Percentiles rank a stretch among this genome's conserved stretches.
phyloP scores from a whole-genome alignment of 495 filamentous ascomycete species.

The Penicillium pancosmium region DNA sequence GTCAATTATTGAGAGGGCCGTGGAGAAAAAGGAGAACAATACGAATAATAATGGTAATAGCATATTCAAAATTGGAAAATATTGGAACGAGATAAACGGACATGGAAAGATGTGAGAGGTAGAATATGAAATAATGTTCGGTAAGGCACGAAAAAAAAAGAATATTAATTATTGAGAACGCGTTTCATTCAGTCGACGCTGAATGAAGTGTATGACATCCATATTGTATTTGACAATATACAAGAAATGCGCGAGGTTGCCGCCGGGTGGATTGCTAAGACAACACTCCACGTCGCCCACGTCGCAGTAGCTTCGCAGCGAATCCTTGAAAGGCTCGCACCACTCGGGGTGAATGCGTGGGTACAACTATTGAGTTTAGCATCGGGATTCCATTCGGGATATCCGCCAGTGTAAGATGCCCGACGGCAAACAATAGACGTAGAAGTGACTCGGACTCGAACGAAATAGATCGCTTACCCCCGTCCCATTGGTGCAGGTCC shows the following conservation, averaged over 20 bases:
- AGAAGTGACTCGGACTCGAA: background rate
- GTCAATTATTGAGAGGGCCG: background rate
- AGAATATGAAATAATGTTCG: background rate
- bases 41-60: background rate
- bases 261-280: constrained; percentile 8
- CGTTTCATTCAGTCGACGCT: constrained; percentile 17
- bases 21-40: background rate
- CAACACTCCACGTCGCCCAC: constrained; percentile 28
- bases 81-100: background rate
- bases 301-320: constrained; percentile 31
- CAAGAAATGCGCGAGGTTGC: constrained; percentile 13
- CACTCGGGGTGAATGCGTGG: constrained; percentile 29
- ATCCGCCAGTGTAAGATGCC: background rate
- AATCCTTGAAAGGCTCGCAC: constrained; percentile 20
- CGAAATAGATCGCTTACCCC: constrained; percentile 24
- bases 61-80: background rate
- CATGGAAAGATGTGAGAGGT: background rate
- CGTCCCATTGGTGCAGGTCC: constrained; percentile 28
- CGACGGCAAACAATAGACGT: background rate
- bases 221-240: constrained; percentile 26
- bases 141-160: background rate
- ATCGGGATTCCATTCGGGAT: background rate
- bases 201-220: constrained; percentile 19
- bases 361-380: constrained; percentile 17
- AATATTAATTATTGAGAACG: background rate